Evolutionary conservation across 163 green algal genomes (phyloP).

Genomic region (Chlamydomonas reinhardtii): DNA sequence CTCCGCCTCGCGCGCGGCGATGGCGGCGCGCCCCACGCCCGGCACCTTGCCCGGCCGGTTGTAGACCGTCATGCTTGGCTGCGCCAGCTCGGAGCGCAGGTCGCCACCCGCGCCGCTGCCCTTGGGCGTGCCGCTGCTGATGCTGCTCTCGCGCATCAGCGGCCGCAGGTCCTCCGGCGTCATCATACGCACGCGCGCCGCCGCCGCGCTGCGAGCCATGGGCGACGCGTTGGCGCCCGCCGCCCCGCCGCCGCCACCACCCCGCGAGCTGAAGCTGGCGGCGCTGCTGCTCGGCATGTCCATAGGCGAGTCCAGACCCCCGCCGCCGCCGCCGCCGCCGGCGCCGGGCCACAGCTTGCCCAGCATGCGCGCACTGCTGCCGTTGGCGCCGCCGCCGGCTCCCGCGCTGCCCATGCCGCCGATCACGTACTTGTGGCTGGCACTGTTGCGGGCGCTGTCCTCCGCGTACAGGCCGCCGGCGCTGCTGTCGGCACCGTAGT

Average conservation of each 20-base stretch:
- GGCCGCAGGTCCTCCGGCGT: slow-evolving; percentile 40
- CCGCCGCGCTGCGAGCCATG: background rate
- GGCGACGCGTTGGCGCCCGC: background rate
- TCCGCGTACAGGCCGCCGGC: background rate
- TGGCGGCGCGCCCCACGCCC: slow-evolving; percentile 22
- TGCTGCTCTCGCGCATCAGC: slow-evolving; percentile 41
- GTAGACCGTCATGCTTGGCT: slow-evolving; percentile 20
- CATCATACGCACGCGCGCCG: slow-evolving; percentile 25
- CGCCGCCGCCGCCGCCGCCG: background rate
- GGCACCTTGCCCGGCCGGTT: slow-evolving; percentile 33
- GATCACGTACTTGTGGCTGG: background rate
- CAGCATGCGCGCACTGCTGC: background rate
- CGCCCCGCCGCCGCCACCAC: background rate
- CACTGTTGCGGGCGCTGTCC: background rate
- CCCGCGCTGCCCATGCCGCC: too few species aligned
- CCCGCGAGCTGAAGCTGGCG: background rate
- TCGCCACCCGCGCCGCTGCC: background rate
- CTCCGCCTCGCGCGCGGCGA: slow-evolving; percentile 36
- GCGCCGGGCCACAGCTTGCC: background rate
- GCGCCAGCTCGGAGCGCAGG: slow-evolving; percentile 37
- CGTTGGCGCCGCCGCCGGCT: background rate
- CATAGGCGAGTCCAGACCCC: background rate
- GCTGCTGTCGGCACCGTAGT: background rate
- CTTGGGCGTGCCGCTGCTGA: slow-evolving; percentile 8
- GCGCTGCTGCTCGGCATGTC: background rate